Base-by-base conservation (phyloP, 2,329 filamentous ascomycete species). In the Colletotrichum kahawae region DNA sequence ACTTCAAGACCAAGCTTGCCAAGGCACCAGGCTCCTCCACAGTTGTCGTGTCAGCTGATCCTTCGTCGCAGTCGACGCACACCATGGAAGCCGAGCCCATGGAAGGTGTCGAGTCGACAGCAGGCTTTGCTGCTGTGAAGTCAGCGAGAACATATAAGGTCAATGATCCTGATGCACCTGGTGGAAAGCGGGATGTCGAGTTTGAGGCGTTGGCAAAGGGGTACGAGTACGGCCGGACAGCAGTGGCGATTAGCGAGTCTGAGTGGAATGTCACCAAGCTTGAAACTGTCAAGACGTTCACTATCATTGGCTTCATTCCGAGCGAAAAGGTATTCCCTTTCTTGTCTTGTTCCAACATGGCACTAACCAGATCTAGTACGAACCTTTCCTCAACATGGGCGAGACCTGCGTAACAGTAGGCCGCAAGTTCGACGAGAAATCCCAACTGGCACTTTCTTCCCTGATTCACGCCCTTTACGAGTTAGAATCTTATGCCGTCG, bases 191-290 rank as follows among this genome's bases (percentile, higher is more conserved):
- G 69, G 95, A 98, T 68, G 92, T 99, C 31, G 92, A 94, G 33
- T 92, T 92, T 73, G 95, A 98, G 16, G 91, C 95, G 18, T 88
- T 99, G 48, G 95, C 95, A n/a, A 98, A 95, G 82, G 97, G 97
- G 0, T 99, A 96, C 80, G 93, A 95, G 80, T 99, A 99, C 82
- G 97, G 97, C 60, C 91, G 95, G 71, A 98, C 96, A 1, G 95
- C 95, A 4, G 96, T 99, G 2, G 93, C 94, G 78, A 98, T 99
- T 78, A 95, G 92, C 78, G 93, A 96, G 79, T 94, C 94, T 1
- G 96, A 99, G 79, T 90, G 93, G 82, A 95, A 96, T 78, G 92
- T 98, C 72, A 98, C 95, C n/a, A 95, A 94, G 77, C 89, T 98
- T 38, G 93, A 97, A 79, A 97, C 95, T 0, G 84, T 86, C 12